Evolutionary conservation across 1,284 basidiomycete species (phyloP).

Genomic region (Mycena sp.): DNA sequence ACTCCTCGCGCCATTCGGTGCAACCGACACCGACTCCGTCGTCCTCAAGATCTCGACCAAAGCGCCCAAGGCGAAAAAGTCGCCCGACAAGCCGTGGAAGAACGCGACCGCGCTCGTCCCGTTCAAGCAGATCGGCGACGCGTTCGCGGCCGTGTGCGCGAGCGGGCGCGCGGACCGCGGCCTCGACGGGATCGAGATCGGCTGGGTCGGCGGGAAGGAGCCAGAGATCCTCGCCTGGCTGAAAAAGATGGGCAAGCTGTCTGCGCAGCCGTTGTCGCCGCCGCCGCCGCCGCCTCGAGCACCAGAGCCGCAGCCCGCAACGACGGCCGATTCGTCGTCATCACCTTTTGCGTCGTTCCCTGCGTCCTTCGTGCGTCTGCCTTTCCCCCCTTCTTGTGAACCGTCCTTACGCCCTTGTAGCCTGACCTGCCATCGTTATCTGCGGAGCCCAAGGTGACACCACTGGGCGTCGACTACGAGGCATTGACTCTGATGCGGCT

Average conservation of each 20-base stretch:
- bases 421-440: constrained; percentile 19
- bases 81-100: constrained; percentile 62
- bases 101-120: constrained; percentile 75
- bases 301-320: constrained; percentile 39
- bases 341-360: constrained; percentile 64
- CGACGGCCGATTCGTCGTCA: constrained; percentile 36
- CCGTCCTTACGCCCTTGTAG: constrained; percentile 6
- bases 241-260: constrained; percentile 73
- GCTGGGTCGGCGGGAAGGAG: constrained; percentile 77
- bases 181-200: constrained; percentile 66
- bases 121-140: constrained; percentile 77
- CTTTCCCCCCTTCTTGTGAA: constrained; percentile 12
- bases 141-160: constrained; percentile 75
- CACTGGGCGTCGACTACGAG: constrained; percentile 75
- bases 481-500: constrained; percentile 83
- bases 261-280: constrained; percentile 38
- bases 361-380: constrained; percentile 60
- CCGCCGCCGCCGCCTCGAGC: constrained; percentile 16
- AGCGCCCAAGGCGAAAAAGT: constrained; percentile 66
- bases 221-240: constrained; percentile 82
- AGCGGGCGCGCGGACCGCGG: constrained; percentile 60
- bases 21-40: constrained; percentile 67
- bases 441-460: constrained; percentile 40
- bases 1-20: constrained; percentile 68
- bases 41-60: constrained; percentile 74